Evolutionary conservation across 2,329 filamentous ascomycete species (phyloP), one percentile per base, ranked within the genome.

Genomic region (Rosellinia necatrix): DNA sequence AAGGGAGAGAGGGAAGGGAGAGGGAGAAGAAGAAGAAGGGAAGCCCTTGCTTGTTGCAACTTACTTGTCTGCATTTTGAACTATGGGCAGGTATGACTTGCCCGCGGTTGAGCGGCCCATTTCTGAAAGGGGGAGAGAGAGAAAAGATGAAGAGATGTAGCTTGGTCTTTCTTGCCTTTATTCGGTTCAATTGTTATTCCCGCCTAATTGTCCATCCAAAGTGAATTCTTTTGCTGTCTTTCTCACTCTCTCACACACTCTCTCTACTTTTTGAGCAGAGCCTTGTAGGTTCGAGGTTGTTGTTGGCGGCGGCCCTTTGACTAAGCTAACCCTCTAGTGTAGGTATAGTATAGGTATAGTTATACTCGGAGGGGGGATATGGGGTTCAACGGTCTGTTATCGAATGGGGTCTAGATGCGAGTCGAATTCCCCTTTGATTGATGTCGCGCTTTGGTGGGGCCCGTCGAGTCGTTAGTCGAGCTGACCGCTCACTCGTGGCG

Each of bases 21-120:
- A 42, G 3, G n/a, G 15, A 19, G 10, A 4, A 15, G 15, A 15
- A 48, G 44, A 34, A n/a, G n/a, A n/a, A n/a, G n/a, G n/a, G n/a
- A n/a, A n/a, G n/a, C n/a, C n/a, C n/a, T n/a, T n/a, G n/a, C n/a
- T 22, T 48, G 43, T 15, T 12, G 29, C 7, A 38, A 25, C 59
- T 59, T 50, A 61, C 59, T 60, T 60, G 34, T 62, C 59, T 38
- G 56, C 57, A 46, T 60, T 62, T 37, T 60, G 53, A 29, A 60
- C 59, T 38, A 62, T 60, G n/a, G 53, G 57, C 48, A 62, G 42
- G 42, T 60, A 60, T 13, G 59, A 60, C 53, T 53, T 62, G 57
- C 57, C 53, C 43, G 35, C 22, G 17, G 47, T 60, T 41, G 30
- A 49, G 38, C 59, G 59, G 17, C 53, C 47, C 59, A 62, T 62